Conservation (phyloP, 495 filamentous ascomycete genomes). For the Penicillium antarcticum region DNA sequence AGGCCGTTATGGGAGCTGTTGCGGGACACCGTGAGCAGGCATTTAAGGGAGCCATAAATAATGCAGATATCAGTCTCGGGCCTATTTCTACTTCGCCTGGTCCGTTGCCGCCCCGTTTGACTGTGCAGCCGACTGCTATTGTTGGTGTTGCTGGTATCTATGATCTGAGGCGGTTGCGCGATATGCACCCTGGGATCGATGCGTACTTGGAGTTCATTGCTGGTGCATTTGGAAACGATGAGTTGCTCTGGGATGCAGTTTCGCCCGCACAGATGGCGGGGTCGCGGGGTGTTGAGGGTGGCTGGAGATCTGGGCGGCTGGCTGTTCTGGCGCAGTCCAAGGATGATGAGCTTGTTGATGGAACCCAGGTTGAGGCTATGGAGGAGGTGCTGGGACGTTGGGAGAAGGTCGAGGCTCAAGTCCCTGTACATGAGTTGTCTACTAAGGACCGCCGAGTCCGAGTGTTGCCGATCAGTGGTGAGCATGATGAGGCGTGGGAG, state of each 20-base stretch:
- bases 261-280: conserved; percentile 45
- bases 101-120: conserved; percentile 17
- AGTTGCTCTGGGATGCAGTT: conserved; percentile 47
- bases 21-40: conserved; percentile 20
- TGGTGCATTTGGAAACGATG: conserved; percentile 60
- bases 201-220: conserved; percentile 58
- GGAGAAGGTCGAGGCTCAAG: conserved; percentile 19
- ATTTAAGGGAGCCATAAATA: conserved; percentile 4
- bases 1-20: conserved; percentile 53
- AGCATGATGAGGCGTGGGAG: conserved; percentile 62
- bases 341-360: conserved; percentile 60
- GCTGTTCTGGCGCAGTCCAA: conserved; percentile 58
- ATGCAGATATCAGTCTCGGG: conserved; percentile 2
- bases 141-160: conserved; percentile 66
- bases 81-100: conserved; percentile 16
- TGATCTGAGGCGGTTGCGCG: conserved; percentile 53
- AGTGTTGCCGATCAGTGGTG: conserved; percentile 47
- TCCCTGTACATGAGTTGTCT: conserved; percentile 31
- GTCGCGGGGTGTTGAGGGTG: conserved; percentile 28
- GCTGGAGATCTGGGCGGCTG: conserved; percentile 41
- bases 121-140: conserved; percentile 43
- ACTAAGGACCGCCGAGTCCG: conserved; percentile 44
- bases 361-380: conserved; percentile 51
- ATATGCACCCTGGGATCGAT: conserved; percentile 39
- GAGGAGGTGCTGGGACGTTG: conserved; percentile 29